These are phyloP conservation scores for Chlorella vulgaris DNA, from an alignment of 139 green algal genomes.

Conservation along the genomic window DNA sequence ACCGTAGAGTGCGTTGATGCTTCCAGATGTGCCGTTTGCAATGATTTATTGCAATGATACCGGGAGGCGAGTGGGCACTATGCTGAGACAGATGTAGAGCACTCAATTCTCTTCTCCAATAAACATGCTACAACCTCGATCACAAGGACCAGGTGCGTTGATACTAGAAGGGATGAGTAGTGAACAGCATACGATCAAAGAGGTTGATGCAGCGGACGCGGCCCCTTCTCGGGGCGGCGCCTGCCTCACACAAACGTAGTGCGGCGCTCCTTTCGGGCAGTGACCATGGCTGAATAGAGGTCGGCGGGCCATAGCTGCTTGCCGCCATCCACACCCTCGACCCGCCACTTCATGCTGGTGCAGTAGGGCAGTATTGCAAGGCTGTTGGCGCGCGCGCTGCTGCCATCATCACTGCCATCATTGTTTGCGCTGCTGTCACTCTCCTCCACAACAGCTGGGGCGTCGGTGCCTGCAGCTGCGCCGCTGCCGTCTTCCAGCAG, in stretches of 20 bases:
- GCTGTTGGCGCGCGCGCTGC: not conserved
- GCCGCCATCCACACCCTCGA: not conserved
- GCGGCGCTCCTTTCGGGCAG: not conserved
- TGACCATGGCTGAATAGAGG: not conserved
- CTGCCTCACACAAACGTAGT: not conserved
- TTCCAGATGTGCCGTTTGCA: not conserved
- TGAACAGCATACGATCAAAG: too few relatives aligned
- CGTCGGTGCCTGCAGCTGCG: not conserved
- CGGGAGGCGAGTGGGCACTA: too few relatives aligned
- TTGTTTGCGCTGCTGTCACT: not conserved
- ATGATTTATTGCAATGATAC: not conserved
- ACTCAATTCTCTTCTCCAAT: too few relatives aligned
- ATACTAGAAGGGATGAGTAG: too few relatives aligned
- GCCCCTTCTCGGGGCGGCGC: too few relatives aligned
- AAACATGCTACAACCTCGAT: too few relatives aligned
- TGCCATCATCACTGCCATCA: not conserved
- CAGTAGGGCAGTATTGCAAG: not conserved
- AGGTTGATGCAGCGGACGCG: too few relatives aligned
- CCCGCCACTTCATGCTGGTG: not conserved
- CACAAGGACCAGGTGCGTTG: too few relatives aligned
- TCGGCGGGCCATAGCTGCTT: conserved; percentile 15
- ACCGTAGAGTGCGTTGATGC: too few relatives aligned
- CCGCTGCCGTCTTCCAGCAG: not conserved
- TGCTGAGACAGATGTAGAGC: too few relatives aligned
- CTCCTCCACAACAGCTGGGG: not conserved